Evolutionary conservation across 176 grass and related monocot species (phyloP).

Genomic region (Eragrostis nindensis): DNA sequence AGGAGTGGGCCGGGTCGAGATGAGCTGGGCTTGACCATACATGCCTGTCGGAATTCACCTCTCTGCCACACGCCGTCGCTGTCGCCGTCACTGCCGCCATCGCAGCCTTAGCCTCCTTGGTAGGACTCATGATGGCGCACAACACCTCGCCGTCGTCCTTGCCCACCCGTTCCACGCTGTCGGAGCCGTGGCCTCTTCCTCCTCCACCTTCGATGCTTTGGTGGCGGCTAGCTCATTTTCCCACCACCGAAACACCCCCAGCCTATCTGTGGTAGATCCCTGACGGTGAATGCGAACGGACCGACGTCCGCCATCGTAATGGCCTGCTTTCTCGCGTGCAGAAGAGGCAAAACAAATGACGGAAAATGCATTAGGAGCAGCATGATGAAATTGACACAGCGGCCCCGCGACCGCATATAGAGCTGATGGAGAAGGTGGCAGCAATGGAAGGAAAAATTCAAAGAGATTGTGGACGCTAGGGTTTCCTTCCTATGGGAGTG

Average conservation of each 20-base stretch:
- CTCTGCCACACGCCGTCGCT: not conserved
- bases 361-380: too few species aligned
- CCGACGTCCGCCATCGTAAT: not conserved
- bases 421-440: too few species aligned
- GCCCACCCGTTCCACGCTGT: not conserved
- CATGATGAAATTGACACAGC: too few species aligned
- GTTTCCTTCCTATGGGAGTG: too few species aligned
- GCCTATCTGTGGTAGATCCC: too few species aligned
- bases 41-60: conserved; percentile 44
- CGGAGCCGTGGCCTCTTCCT: not conserved
- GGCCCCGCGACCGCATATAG: too few species aligned
- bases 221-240: conserved; percentile 40
- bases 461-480: too few species aligned
- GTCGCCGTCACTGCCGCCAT: not conserved
- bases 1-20: conserved; percentile 28
- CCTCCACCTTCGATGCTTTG: not conserved
- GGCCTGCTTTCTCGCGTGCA: conserved; percentile 22
- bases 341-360: too few species aligned
- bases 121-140: conserved; percentile 10
- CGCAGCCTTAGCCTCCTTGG: conserved; percentile 10
- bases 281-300: not conserved
- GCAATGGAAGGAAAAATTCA: too few species aligned
- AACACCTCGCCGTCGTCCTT: conserved; percentile 28
- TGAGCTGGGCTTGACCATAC: conserved; percentile 50
- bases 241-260: conserved; percentile 62